Evolutionary conservation across 108 stramenopile species (phyloP), one percentile per base, ranked within the genome.

Genomic region (Cyclotella kingstonii): DNA sequence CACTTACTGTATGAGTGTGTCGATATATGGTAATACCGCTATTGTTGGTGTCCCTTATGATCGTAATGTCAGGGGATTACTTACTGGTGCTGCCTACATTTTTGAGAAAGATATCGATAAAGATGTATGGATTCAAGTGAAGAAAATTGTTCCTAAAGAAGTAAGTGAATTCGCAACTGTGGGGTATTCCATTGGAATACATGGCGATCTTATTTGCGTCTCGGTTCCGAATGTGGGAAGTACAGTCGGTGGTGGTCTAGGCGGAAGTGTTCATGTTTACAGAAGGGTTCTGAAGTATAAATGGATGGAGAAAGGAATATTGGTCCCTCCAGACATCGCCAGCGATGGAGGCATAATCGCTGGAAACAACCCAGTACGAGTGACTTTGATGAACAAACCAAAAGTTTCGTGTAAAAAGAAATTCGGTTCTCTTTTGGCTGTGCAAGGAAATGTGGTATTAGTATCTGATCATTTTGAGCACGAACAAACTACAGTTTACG

Each of bases 21-120:
- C 40, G 39, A 31, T 44, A 3, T 22, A 3, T 18, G 27, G 33
- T 27, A 45, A 70, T 30, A 71, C 70, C 10, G 60, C 60, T 19
- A 46, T 71, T 7, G 50, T 71, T 10, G 70, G 70, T 17, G 70
- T 71, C 29, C 70, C 70, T n/a, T 63, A 71, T 31, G 70, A 71
- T 56, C 59, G 60, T 19, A 62, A 71, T 34, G 29, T 41, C 14
- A 71, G 45, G 42, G 70, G 70, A 1, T 27, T 71, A 17, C 33
- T 71, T 29, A 71, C 61, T 4, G 70, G 70, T 10, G 53, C 60
- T 9, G 70, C 70, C 10, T 71, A 71, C 53, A 71, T 71, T n/a
- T 71, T 71, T 18, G 70, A 71, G 31, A 50, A 52, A 2, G 60
- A 71, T 18, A 21, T 12, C 23, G 40, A 62, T 17, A 71, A 57